Evolutionary conservation across 768 basidiomycete genomes (phyloP), one percentile per base, ranked within the genome.

Genomic region (Phallus indusiatus): DNA sequence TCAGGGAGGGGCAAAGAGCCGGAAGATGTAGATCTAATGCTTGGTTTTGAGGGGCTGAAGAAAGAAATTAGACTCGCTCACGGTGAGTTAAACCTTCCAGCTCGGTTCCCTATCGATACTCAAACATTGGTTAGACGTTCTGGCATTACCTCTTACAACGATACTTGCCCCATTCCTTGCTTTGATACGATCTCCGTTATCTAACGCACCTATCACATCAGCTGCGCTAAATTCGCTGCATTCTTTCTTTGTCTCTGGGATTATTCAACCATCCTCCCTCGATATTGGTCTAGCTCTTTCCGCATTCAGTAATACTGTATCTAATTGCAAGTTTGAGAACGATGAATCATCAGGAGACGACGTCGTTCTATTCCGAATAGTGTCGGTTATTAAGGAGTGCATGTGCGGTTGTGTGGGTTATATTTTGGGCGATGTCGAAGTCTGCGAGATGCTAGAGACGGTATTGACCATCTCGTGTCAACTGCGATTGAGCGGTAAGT

Each of bases 321-420:
- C 95, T 5, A 91, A 92, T 67, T 97, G 95, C 79, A 94, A 95
- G 73, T 99, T 99, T 67, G 95, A 98, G 72, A 90, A 91, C 4
- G 95, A 90, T 67, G 94, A 97, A 68, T 91, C 91, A 1, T 92
- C 94, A n/a, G 90, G 92, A 5, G 96, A 99, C 72, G 96, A 99
- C 70, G 89, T 96, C 8, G 94, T 97, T 9, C 77, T 98, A 7
- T 79, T 95, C 63, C 90, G 85, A 70, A 93, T 98, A 60, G 83
- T 98, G 77, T 81, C 85, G 8, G 85, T 98, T 17, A 93, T 95
- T 55, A 83, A 90, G 62, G 84, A 89, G 63, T 87, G 88, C 65
- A 76, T 96, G 63, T 85, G 86, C 63, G 78, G 83, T 55, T 74
- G 71, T 59, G 82, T 90, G 28, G 87, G 90, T 0, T 69, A 73